A percentile compares a stretch with the other conserved stretches of the same genome.
These are phyloP conservation scores for Penicillium glabrum DNA, from an alignment of 2,329 filamentous ascomycete genomes.

Conservation along the genomic window DNA sequence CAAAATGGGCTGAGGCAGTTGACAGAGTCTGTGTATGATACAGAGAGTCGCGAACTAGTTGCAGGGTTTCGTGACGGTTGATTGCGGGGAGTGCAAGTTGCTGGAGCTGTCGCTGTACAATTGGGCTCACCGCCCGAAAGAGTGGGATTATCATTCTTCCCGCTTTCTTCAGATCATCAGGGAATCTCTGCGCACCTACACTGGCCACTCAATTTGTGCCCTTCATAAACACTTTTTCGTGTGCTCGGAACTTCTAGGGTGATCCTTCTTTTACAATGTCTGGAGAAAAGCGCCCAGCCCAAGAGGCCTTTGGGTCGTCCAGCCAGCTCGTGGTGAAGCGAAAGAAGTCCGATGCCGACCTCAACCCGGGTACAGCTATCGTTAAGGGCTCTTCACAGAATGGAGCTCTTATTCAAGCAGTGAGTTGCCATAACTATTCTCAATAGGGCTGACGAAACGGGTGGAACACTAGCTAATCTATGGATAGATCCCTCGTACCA, in stretches of 20 bases:
- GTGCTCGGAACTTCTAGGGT: background rate
- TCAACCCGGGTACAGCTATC: slow-evolving; percentile 56
- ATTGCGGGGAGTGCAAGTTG: slow-evolving; percentile 23
- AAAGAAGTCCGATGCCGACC: slow-evolving; percentile 68
- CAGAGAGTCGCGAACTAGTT: background rate
- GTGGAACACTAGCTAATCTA: slow-evolving; percentile 10
- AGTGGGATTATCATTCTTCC: slow-evolving; percentile 27
- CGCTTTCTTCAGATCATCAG: slow-evolving; percentile 13
- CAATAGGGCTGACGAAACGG: background rate
- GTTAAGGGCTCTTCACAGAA: slow-evolving; percentile 57
- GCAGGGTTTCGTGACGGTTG: slow-evolving; percentile 1
- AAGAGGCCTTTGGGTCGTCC: slow-evolving; percentile 73
- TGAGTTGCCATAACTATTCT: slow-evolving; percentile 44
- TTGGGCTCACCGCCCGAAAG: slow-evolving; percentile 18
- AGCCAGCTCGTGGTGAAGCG: slow-evolving; percentile 81
- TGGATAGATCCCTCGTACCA: slow-evolving; percentile 71
- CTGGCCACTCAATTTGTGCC: background rate
- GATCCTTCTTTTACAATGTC: slow-evolving; percentile 60
- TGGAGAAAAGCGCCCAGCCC: slow-evolving; percentile 87
- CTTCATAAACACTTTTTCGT: background rate
- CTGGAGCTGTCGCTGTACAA: slow-evolving; percentile 18
- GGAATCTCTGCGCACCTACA: slow-evolving; percentile 16
- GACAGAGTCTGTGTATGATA: background rate
- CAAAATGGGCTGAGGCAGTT: background rate
- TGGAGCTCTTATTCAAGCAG: slow-evolving; percentile 66